Conservation (phyloP, 441 rosid genomes). For the Eutrema salsugineum region DNA sequence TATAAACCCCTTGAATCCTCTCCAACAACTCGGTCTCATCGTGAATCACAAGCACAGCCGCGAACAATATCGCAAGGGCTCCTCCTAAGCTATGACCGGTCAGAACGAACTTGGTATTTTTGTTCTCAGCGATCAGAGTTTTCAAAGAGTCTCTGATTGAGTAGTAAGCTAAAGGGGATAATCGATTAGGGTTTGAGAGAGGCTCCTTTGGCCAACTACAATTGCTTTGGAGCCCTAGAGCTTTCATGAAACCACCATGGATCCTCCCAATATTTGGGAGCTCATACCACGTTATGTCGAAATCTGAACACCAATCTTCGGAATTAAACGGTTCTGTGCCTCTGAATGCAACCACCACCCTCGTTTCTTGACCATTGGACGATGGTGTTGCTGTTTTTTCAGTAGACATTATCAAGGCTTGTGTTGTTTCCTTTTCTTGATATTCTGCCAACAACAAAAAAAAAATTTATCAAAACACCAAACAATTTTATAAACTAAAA, state of each 20-base stretch:
- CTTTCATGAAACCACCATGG: slow-evolving; percentile 79
- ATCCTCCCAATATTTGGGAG: slow-evolving; percentile 54
- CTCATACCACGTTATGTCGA: slow-evolving; percentile 78
- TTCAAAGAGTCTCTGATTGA: slow-evolving; percentile 43
- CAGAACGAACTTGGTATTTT: slow-evolving; percentile 35
- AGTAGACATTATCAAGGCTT: slow-evolving; percentile 51
- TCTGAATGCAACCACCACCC: slow-evolving; percentile 62
- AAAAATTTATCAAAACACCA: background rate
- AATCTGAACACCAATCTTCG: slow-evolving; percentile 70
- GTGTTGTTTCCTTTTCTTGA: slow-evolving; percentile 59
- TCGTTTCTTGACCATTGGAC: slow-evolving; percentile 28
- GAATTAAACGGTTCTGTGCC: slow-evolving; percentile 74
- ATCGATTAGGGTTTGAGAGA: background rate
- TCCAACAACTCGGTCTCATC: slow-evolving; percentile 45
- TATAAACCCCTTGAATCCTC: slow-evolving; percentile 54
- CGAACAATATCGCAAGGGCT: slow-evolving; percentile 60
- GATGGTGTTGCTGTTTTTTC: background rate
- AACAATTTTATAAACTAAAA: background rate
- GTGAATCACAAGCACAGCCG: slow-evolving; percentile 44
- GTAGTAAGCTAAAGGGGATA: slow-evolving; percentile 50
- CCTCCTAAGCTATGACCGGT: slow-evolving; percentile 80
- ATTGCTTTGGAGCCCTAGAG: slow-evolving; percentile 54
- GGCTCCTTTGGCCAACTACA: slow-evolving; percentile 45
- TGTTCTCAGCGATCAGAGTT: slow-evolving; percentile 29
- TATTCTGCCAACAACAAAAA: slow-evolving; percentile 36